Evolutionary conservation across 2,329 filamentous ascomycete species (phyloP), one percentile per base, ranked within the genome.

Genomic region (Aspergillus sp.): DNA sequence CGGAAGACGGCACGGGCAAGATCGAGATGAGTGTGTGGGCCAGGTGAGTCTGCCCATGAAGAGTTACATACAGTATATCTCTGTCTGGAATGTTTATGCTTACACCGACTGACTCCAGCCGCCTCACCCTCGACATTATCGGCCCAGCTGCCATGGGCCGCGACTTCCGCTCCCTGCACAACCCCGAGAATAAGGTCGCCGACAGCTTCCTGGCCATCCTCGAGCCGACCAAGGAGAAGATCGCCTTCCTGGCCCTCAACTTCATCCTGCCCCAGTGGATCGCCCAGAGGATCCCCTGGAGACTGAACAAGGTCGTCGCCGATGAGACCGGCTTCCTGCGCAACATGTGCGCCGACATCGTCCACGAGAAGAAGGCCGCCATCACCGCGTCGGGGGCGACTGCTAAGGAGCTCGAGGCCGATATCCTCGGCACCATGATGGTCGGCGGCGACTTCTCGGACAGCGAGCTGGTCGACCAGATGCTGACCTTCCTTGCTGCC

Each of bases 51-150:
- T n/a, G 11, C 12, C 11, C 11, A n/a, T n/a, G n/a, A n/a, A n/a
- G n/a, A n/a, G n/a, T n/a, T n/a, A n/a, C n/a, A n/a, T n/a, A n/a
- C n/a, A n/a, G n/a, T n/a, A n/a, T n/a, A n/a, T n/a, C n/a, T n/a
- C n/a, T n/a, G n/a, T n/a, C n/a, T 22, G 19, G 10, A 22, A 6
- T 22, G 5, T 22, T 5, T 22, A 22, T 22, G 10, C 19, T 10
- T 17, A 26, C 19, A 15, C 26, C 8, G 32, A 28, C 1, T 26
- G 26, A 4, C 19, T 29, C 8, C 13, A 57, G 53, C 22, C 67
- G 72, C 3, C 65, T 71, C 2, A 74, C 72, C 0, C 63, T 76
- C 6, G 72, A 76, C 39, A 72, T 76, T 27, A 76, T 77, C 30
- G 72, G 72, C 1, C 53, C 70, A 1, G 69, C 70, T 1, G 72